These are phyloP conservation scores for Hanseniaspora singularis DNA, from an alignment of 805 yeast species.

Conservation along the genomic window DNA sequence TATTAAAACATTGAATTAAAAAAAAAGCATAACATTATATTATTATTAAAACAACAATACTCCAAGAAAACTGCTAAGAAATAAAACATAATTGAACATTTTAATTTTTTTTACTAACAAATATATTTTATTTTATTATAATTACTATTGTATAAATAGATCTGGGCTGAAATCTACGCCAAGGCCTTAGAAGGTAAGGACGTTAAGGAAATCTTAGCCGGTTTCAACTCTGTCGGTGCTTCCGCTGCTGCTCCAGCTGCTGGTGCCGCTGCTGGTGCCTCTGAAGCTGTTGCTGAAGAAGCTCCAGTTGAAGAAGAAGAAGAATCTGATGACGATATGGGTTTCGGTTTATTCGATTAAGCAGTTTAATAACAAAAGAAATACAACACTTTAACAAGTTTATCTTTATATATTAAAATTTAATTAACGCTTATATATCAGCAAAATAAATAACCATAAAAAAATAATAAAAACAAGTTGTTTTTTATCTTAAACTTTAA, in stretches of 20 bases:
- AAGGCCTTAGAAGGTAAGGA: constrained; percentile 74
- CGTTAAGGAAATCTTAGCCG: constrained; percentile 55
- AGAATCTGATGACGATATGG: constrained; percentile 80
- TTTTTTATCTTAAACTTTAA: too few species aligned
- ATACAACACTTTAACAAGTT: not conserved
- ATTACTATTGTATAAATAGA: constrained; percentile 18
- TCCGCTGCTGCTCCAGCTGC: constrained; percentile 32
- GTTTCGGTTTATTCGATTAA: constrained; percentile 86
- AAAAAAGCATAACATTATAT: too few species aligned
- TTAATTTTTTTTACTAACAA: constrained; percentile 15
- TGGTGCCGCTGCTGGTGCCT: constrained; percentile 37
- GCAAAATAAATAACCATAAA: too few species aligned
- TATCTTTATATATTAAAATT: not conserved
- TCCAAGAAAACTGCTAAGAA: too few species aligned
- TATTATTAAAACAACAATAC: too few species aligned
- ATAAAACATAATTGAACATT: too few species aligned
- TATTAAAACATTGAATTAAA: too few species aligned
- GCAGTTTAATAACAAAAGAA: constrained; percentile 18
- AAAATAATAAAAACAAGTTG: too few species aligned
- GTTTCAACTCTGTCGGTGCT: constrained; percentile 39
- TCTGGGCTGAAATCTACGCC: constrained; percentile 76
- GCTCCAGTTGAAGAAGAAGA: constrained; percentile 46
- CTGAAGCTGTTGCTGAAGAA: constrained; percentile 49
- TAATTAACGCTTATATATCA: not conserved
- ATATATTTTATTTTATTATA: not conserved